Base-by-base conservation (phyloP, 352 stramenopile genomes). In the Elongisporangium prolatum region DNA sequence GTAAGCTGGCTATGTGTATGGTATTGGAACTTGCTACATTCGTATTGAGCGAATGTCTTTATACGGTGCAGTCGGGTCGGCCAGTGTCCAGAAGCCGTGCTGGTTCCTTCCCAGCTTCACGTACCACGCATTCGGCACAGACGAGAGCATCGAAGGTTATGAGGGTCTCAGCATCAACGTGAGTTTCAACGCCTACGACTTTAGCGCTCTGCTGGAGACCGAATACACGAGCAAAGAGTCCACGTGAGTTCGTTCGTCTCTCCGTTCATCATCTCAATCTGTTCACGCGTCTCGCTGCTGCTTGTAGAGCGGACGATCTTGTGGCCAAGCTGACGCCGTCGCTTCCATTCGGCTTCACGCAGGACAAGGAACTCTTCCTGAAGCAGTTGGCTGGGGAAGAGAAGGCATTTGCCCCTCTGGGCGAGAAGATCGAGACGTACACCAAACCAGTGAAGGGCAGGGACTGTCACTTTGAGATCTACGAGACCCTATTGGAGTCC, bases 121-220 rank as follows among this genome's bases (percentile, higher is more conserved):
- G 54, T 95, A 95, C 63, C 85, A 95, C 48, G 74, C 77, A 22
- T 93, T 92, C 53, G 82, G 80, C 7, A 89, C 82, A 21, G 73
- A 91, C 10, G 83, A 95, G 57, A 28, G 65, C n/a, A 69, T 93
- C 17, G 69, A 83, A 54, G 82, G 83, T 7, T 93, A 87, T 28
- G 67, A 82, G 44, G 75, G 68, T 0, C 69, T 93, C 7, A 63
- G 67, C 10, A 75, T 93, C 18, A 68, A 71, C 3, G 63, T 92
- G 21, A 65, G 63, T 18, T 90, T 91, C 54, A 93, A 71, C 47
- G 81, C 69, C 5, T 81, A 75, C 51, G 76, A 88, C 62, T 95
- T 95, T 40, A 44, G 59, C 11, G 79, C 72, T 18, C 68, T 82
- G 50, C 57, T 95, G 22, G 65, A 82, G 52, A 60, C 92, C 16